phyloP scores from a whole-genome alignment of 306 rosid genomes.

The Biancaea sappan region DNA sequence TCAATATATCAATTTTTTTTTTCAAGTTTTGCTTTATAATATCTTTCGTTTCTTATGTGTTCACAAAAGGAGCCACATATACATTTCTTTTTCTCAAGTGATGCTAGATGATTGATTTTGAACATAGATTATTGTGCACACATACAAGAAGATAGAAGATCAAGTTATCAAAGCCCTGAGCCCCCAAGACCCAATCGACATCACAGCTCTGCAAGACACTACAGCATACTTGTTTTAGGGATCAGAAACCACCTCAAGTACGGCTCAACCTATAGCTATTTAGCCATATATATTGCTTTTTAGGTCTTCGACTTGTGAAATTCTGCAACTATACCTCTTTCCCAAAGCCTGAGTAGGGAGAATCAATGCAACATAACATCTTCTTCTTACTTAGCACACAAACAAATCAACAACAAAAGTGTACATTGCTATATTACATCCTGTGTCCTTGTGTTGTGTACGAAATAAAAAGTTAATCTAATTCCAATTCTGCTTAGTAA shows the following conservation, averaged over 20 bases:
- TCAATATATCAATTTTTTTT: no score
- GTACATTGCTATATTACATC: constrained; percentile 24
- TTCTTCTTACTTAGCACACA: constrained; percentile 18
- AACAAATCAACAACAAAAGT: background rate
- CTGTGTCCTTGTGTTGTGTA: background rate
- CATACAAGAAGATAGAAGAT: no score
- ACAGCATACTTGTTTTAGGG: constrained; percentile 49
- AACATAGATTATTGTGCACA: no score
- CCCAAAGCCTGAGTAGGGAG: background rate
- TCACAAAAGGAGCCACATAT: no score
- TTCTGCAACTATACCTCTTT: background rate
- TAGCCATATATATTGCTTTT: background rate
- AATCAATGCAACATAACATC: background rate
- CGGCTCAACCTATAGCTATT: background rate
- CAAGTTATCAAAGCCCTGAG: no score
- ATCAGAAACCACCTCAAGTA: background rate
- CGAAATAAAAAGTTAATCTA: background rate
- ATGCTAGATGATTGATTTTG: no score
- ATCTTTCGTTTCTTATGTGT: no score
- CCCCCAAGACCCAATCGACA: constrained; percentile 58
- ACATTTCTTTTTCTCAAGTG: no score
- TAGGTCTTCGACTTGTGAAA: background rate
- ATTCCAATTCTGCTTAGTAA: no score
- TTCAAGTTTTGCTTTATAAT: no score
- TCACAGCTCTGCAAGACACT: constrained; percentile 44